Evolutionary conservation across 768 basidiomycete genomes (phyloP), one percentile per base, ranked within the genome.

Genomic region (Jaapia argillacea): DNA sequence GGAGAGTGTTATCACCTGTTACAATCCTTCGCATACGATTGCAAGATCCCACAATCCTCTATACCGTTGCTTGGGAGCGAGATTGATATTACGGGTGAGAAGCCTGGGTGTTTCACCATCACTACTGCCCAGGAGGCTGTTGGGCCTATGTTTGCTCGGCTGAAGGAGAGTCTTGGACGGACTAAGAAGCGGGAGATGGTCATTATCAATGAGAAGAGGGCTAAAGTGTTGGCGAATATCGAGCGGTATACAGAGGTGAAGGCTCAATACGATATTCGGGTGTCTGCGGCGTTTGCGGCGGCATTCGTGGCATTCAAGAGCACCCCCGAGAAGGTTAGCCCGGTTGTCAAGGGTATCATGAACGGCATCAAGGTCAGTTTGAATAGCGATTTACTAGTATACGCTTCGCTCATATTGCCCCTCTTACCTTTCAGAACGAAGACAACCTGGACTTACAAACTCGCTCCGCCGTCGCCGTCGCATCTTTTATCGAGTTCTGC

Each of bases 311-410:
- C 91, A 5, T 79, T 97, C 50, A 73, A 76, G 56, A 78, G 78
- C 25, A 79, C 89, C 7, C 94, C 96, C 0, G 79, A 90, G 48
- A 97, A 96, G 65, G 81, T 98, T 48, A 94, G 89, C 52, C 93
- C 96, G 0, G 80, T 99, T 39, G 91, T 99, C 36, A 92, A 93
- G 59, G 90, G 88, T 20, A 81, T 98, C 44, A 98, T 97, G 86
- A 94, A 91, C 45, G 89, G 92, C 20, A 83, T 98, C 68, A 98
- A 96, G 78, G 93, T 89, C 42, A 35, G 74, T 45, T 25, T 10
- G 10, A 10, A 33, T 33, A 10, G 28, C 16, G 28, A 10, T 33
- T 16, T 10, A 33, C 28, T 10, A 10, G 16, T 33, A 10, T 33
- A n/a, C 26, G 6, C 16, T 21, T 6, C 23, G 5, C 26, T 21